Conservation (phyloP, 2,329 filamentous ascomycete species). For the Apiospora marii region DNA sequence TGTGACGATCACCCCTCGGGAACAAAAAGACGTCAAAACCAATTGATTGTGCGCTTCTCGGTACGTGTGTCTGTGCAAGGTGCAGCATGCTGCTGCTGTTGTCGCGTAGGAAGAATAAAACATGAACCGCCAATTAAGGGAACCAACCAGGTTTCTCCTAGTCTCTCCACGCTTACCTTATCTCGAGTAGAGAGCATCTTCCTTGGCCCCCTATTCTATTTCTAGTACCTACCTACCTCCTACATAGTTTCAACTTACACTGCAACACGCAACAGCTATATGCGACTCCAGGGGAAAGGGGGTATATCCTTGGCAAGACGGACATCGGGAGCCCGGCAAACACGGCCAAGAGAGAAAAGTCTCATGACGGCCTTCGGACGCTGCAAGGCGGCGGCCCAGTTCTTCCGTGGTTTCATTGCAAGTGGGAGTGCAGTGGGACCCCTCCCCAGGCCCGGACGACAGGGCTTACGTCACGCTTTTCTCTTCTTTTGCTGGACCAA, state of each 20-base stretch:
- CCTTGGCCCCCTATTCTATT: neutral
- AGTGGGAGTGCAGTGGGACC: neutral
- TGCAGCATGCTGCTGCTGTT: neutral
- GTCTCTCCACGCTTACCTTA: neutral
- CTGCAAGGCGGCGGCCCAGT: conserved; percentile 10
- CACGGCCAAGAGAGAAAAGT: conserved; percentile 3
- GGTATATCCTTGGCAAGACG: neutral
- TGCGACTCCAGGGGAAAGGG: neutral
- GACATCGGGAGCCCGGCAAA: conserved; percentile 17
- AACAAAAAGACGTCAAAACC: conserved; percentile 8
- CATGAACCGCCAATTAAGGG: neutral
- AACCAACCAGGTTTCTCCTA: neutral
- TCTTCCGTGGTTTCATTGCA: conserved; percentile 11
- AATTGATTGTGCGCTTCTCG: neutral
- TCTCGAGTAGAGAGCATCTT: neutral
- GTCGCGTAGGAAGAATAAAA: neutral
- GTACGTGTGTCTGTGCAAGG: neutral
- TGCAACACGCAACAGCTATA: neutral
- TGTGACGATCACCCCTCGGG: neutral
- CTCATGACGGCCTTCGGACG: conserved; percentile 11
- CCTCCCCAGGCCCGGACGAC: neutral
- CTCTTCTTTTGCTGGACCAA: neutral
- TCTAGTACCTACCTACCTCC: neutral
- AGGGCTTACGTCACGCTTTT: conserved; percentile 9
- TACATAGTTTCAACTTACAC: neutral